Base-by-base conservation (phyloP, 2,329 filamentous ascomycete genomes). In the Periconia macrospinosa region DNA sequence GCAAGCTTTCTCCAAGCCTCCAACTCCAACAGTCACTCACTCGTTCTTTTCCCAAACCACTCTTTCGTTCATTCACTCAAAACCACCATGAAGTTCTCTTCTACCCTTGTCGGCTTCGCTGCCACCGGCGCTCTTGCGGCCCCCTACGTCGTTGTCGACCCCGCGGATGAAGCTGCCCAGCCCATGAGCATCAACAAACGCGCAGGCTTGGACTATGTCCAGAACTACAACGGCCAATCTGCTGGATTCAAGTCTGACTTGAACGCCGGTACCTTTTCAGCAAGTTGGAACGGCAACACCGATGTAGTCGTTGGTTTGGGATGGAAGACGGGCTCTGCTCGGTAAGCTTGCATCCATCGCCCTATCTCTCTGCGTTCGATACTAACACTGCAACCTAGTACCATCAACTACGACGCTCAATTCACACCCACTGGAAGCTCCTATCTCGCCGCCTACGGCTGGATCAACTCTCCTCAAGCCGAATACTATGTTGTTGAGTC, bases 401-500 rank as follows among this genome's bases (percentile, higher is more conserved):
- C 52, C 14, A 59, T 66, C 45, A 60, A 52, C 46, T 65, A 64
- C 45, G 51, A 53, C 17, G 61, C 61, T n/a, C 57, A 57, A n/a
- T 65, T 70, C 61, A 49, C 54, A n/a, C 54, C 60, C 49, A 56
- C 60, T 41, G 60, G 61, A 0, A 64, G 62, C 14, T 62, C 58
- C 10, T 66, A 66, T 23, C 59, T 69, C 17, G 62, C 81, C 15
- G 66, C 85, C 30, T 85, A 85, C 58, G 82, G 82, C 30, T 86
- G 83, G 81, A 81, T 79, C 3, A 73, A 67, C 14, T 75, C 75
- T 58, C 80, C 80, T 0, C 71, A 83, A 11, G 73, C 83, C 60
- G 82, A 84, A 58, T 84, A 83, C 73, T 85, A 84, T 69, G 77
- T 85, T 54, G 74, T 84, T 56, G 82, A 85, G 56, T 71, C 73